Percentiles rank a stretch among this genome's conserved stretches.
Evolutionary conservation across 169 alveolate genomes (phyloP).

Genomic region (Perkinsus chesapeaki): DNA sequence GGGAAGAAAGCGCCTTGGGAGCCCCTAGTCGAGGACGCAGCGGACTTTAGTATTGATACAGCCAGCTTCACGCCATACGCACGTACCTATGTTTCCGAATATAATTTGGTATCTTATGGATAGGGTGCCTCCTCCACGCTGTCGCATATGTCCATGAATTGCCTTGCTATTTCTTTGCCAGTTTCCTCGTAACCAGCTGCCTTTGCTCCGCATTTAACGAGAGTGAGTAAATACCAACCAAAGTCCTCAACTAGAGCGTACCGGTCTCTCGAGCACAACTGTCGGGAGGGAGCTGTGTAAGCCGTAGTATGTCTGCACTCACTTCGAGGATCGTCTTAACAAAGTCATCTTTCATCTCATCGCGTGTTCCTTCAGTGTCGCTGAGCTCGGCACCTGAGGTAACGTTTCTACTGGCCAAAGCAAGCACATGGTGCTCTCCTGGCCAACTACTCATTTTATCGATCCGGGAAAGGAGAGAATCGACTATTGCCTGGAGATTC

Average conservation of each 20-base stretch:
- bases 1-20: neutral
- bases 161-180: conserved; percentile 17
- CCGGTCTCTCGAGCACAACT: neutral
- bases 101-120: neutral
- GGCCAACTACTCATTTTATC: neutral
- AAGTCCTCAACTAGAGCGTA: conserved; percentile 32
- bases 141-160: conserved; percentile 20
- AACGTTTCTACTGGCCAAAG: neutral
- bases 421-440: neutral
- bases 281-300: neutral
- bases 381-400: neutral
- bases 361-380: neutral
- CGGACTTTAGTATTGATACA: neutral
- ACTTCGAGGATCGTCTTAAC: neutral
- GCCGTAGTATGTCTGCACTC: neutral
- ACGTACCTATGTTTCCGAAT: neutral
- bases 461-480: neutral
- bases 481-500: neutral
- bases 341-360: neutral
- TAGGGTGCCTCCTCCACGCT: conserved; percentile 19
- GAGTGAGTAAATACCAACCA: conserved; percentile 30
- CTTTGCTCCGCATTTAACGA: conserved; percentile 18
- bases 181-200: neutral
- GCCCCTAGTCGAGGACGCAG: neutral
- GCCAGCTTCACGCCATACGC: neutral